These are phyloP conservation scores for Trichopus zeylanicus DNA, from an alignment of 116 monocot species.

Conservation along the genomic window DNA sequence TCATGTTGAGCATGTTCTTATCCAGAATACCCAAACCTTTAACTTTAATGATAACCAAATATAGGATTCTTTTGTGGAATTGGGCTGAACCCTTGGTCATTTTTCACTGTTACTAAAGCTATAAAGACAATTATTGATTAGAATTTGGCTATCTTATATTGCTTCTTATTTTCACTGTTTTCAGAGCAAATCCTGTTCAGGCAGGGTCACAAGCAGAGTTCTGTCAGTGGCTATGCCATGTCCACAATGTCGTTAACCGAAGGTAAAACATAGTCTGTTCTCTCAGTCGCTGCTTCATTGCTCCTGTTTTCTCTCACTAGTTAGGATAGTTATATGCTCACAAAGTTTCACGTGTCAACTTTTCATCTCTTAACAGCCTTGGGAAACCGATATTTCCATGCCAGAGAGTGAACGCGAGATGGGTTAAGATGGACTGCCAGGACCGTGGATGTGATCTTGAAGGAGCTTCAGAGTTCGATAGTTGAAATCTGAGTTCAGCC, in stretches of 20 bases:
- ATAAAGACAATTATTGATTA: not conserved
- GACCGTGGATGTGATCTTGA: slow-evolving; percentile 76
- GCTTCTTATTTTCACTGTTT: slow-evolving; percentile 5
- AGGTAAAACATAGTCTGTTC: slow-evolving; percentile 32
- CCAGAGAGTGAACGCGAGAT: slow-evolving; percentile 76
- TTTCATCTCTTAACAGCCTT: slow-evolving; percentile 37
- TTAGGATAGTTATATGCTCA: too few relatives aligned
- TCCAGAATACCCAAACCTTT: too few relatives aligned
- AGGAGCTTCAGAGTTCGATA: slow-evolving; percentile 17
- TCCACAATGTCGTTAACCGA: slow-evolving; percentile 88
- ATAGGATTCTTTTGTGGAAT: too few relatives aligned
- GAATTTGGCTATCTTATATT: not conserved
- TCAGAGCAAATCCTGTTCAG: slow-evolving; percentile 82
- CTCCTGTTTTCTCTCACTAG: too few relatives aligned
- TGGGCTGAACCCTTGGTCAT: too few relatives aligned
- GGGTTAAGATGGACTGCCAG: slow-evolving; percentile 80
- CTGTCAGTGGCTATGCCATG: slow-evolving; percentile 85
- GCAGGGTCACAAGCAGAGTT: slow-evolving; percentile 82
- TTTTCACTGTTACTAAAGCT: too few relatives aligned
- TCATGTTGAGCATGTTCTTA: too few relatives aligned
- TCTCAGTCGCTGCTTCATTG: not conserved
- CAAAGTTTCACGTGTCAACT: too few relatives aligned
- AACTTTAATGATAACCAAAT: too few relatives aligned
- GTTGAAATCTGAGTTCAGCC: not conserved
- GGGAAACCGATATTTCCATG: slow-evolving; percentile 83